phyloP scores from a whole-genome alignment of 805 yeast genomes.

The Saturnispora sekii region DNA sequence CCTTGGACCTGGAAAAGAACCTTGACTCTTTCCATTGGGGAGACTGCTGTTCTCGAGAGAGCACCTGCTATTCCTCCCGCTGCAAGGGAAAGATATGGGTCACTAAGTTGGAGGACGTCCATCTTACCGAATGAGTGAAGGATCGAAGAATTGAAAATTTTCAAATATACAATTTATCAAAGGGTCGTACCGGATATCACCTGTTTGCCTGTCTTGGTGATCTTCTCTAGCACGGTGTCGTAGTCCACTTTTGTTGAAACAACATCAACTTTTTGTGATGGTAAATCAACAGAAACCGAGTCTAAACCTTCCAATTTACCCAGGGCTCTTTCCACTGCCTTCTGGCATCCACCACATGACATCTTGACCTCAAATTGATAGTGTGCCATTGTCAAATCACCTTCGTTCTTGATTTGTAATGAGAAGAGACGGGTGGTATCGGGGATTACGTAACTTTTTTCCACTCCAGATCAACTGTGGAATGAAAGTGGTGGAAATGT shows the following conservation, averaged over 20 bases:
- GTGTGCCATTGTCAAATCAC: slow-evolving; percentile 31
- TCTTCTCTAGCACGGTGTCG: slow-evolving; percentile 71
- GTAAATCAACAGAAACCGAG: slow-evolving; percentile 63
- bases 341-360: slow-evolving; percentile 84
- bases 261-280: slow-evolving; percentile 75
- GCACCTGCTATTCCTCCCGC: slow-evolving; percentile 79
- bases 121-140: background rate
- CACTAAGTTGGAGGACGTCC: background rate
- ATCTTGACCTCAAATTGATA: slow-evolving; percentile 76
- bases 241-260: slow-evolving; percentile 41
- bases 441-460: too few species aligned
- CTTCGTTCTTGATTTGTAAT: too few species aligned
- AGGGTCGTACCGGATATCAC: slow-evolving; percentile 49
- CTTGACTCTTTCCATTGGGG: slow-evolving; percentile 92
- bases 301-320: slow-evolving; percentile 65
- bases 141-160: background rate
- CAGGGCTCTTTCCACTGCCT: slow-evolving; percentile 74
- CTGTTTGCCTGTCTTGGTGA: slow-evolving; percentile 85
- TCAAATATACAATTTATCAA: background rate
- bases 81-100: slow-evolving; percentile 48
- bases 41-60: slow-evolving; percentile 78
- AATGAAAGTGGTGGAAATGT: too few species aligned
- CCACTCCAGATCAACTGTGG: too few species aligned
- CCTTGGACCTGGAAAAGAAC: slow-evolving; percentile 87
- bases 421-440: too few species aligned